Conservation (phyloP, 345 rosid genomes). For the Lepidium didymum region DNA sequence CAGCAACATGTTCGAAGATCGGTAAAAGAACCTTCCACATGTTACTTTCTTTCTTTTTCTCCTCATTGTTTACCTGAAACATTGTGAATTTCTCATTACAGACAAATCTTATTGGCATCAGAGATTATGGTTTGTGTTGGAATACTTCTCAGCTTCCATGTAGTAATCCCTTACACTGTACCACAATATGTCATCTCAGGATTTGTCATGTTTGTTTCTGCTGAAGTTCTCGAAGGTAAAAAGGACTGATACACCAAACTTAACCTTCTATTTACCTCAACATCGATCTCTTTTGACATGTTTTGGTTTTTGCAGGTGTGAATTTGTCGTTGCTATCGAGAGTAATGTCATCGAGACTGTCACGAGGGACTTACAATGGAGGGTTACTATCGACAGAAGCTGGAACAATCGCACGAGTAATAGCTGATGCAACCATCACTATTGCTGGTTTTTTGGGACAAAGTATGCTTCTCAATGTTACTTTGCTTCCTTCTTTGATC, state of each 20-base stretch:
- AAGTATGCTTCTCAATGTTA: constrained; percentile 60
- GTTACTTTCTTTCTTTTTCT: not conserved
- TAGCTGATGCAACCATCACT: constrained; percentile 85
- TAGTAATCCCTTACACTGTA: constrained; percentile 52
- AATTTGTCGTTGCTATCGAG: constrained; percentile 84
- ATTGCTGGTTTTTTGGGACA: constrained; percentile 75
- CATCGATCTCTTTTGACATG: not conserved
- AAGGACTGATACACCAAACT: not conserved
- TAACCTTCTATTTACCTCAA: no score
- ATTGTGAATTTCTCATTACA: constrained; percentile 24
- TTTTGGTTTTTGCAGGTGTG: constrained; percentile 44
- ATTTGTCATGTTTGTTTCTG: constrained; percentile 79
- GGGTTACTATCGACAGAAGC: constrained; percentile 92
- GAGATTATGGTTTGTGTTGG: constrained; percentile 82
- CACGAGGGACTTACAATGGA: constrained; percentile 88
- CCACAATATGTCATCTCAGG: constrained; percentile 88
- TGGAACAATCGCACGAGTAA: constrained; percentile 84
- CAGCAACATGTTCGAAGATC: constrained; percentile 94
- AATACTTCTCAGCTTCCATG: constrained; percentile 73
- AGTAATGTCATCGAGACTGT: constrained; percentile 91
- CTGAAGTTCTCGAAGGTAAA: constrained; percentile 96
- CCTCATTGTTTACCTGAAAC: not conserved
- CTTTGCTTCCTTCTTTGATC: constrained; percentile 72
- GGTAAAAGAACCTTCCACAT: constrained; percentile 30
- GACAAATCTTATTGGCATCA: constrained; percentile 87